A percentile compares a stretch with the other conserved stretches of the same genome.
These are phyloP conservation scores for Candida albicans DNA, from an alignment of 1,139 yeast species.

Conservation along the genomic window DNA sequence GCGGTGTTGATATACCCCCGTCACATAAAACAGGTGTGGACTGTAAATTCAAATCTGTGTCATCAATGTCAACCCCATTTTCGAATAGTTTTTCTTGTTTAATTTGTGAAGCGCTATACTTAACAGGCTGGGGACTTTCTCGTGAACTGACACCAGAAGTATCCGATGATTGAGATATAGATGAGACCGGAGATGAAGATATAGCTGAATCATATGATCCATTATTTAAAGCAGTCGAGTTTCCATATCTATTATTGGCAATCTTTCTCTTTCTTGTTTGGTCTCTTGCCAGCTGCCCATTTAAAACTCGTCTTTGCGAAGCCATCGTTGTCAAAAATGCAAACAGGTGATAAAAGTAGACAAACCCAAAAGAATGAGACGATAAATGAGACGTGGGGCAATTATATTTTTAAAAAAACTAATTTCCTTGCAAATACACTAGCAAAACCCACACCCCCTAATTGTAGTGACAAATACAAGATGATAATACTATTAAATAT, in stretches of 20 bases:
- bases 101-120: too few relatives aligned
- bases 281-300: not conserved
- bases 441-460: not conserved
- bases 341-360: not conserved
- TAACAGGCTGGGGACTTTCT: too few relatives aligned
- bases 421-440: not conserved
- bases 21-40: not conserved
- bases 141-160: too few relatives aligned
- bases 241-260: not conserved
- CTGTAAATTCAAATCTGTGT: not conserved
- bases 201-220: not conserved
- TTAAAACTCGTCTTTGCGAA: constrained; percentile 1
- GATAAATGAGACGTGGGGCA: not conserved
- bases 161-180: not conserved
- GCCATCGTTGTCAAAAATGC: constrained; percentile 1
- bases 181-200: not conserved
- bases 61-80: not conserved
- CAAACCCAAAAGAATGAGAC: not conserved
- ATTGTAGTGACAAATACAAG: not conserved
- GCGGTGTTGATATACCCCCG: not conserved
- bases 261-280: constrained; percentile 1
- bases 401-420: not conserved
- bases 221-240: not conserved
- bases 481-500: not conserved
- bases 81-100: not conserved